Base-by-base conservation (phyloP, 306 rosid genomes). In the Glycine soja region DNA sequence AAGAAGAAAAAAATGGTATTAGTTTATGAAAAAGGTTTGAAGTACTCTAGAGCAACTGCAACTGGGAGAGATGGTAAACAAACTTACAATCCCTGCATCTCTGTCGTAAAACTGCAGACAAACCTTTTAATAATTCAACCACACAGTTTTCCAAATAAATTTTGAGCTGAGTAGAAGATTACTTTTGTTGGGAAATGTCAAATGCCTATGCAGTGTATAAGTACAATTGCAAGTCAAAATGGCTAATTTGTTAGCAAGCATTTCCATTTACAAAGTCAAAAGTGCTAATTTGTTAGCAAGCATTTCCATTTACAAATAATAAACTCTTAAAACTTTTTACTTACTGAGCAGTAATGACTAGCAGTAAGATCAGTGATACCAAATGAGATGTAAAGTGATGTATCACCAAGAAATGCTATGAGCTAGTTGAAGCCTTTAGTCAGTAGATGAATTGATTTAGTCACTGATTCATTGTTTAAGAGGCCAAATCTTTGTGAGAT, bases 121-220 rank as follows among this genome's bases (percentile, higher is more conserved):
- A 74, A 16, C 56, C 42, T 42, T 58, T 59, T 13, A 24, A 40
- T 13, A 24, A 40, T 43, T 42, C 69, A 74, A 57, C 11, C 36
- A 9, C n/a, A 2, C 2, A 42, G 45, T 61, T 62, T 46, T 19
- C 43, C 15, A 12, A 24, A 4, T 76, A 62, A 47, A 46, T 5
- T 13, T 63, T 76, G 50, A 47, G 72, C 72, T 77, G 51, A 64
- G 16, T 8, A 46, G 50, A 76, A 47, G 50, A 50, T 65, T n/a
- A 77, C 3, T 32, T 77, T 77, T 36, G 18, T 34, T 6, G 50
- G 24, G 11, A 76, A 63, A 65, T 50, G 42, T 18, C 19, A 76
- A 48, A 64, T 34, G 51, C 40, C 36, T 77, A 36, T 76, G 19
- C 38, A 64, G 52, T 34, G 15, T 15, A 32, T 19, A 62, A 46